Evolutionary conservation across 345 rosid species (phyloP).

Genomic region (Turnera subulata): DNA sequence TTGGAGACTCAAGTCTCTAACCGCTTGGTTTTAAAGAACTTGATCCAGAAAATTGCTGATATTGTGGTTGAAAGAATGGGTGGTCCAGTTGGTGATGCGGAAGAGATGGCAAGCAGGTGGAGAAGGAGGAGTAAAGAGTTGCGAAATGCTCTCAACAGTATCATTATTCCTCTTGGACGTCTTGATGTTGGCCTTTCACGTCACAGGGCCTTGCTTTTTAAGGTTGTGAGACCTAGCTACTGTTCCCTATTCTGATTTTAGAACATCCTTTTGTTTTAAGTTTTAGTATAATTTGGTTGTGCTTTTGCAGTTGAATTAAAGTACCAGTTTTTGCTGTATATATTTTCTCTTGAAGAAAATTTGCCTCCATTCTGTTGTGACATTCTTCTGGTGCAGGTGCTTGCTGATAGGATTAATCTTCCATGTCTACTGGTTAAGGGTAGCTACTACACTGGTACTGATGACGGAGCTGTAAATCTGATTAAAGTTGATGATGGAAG

Average conservation of each 20-base stretch:
- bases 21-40: slow-evolving; percentile 44
- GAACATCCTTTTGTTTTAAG: not conserved
- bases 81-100: slow-evolving; percentile 84
- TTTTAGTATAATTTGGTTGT: not conserved
- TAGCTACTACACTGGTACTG: slow-evolving; percentile 95
- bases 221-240: slow-evolving; percentile 43
- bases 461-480: slow-evolving; percentile 92
- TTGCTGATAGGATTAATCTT: slow-evolving; percentile 82
- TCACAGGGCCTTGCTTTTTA: slow-evolving; percentile 92
- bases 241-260: slow-evolving; percentile 1
- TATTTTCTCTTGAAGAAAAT: too few relatives aligned
- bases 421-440: slow-evolving; percentile 95
- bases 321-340: not conserved
- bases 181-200: slow-evolving; percentile 93
- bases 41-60: slow-evolving; percentile 86
- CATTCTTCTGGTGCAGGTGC: slow-evolving; percentile 42
- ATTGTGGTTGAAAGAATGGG: slow-evolving; percentile 91
- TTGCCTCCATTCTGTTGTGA: too few relatives aligned
- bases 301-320: not conserved
- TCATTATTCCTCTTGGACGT: slow-evolving; percentile 76
- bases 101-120: slow-evolving; percentile 78
- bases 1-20: slow-evolving; percentile 41
- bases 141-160: slow-evolving; percentile 49
- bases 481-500: slow-evolving; percentile 67
- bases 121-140: slow-evolving; percentile 53